phyloP scores from a whole-genome alignment of 1,139 yeast species.

The Yamadazyma songkhlaensis region DNA sequence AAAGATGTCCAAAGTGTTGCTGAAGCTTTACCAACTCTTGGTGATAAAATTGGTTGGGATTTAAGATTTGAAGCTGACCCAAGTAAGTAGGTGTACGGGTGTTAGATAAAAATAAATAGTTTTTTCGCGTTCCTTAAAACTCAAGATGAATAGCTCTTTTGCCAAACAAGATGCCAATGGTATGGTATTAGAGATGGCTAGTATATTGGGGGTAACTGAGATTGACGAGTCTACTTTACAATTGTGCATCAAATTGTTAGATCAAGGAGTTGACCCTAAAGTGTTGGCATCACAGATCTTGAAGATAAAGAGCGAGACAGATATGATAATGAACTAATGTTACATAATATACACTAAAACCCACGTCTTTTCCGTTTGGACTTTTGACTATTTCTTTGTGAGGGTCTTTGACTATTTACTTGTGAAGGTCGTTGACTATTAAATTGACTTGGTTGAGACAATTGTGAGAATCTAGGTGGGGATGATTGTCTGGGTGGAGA shows the following conservation, averaged over 20 bases:
- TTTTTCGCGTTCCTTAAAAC: not conserved
- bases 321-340: conserved; percentile 14
- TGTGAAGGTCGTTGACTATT: not conserved
- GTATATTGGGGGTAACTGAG: conserved; percentile 21
- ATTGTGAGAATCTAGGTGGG: conserved; percentile 7
- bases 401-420: not conserved
- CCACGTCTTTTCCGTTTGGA: conserved; percentile 22
- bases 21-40: conserved; percentile 82
- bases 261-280: conserved; percentile 38
- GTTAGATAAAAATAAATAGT: not conserved
- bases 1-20: conserved; percentile 98
- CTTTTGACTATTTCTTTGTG: conserved; percentile 5
- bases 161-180: conserved; percentile 12
- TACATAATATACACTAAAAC: conserved; percentile 13
- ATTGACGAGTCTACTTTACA: conserved; percentile 31
- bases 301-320: conserved; percentile 28
- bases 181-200: conserved; percentile 27
- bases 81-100: conserved; percentile 21
- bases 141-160: not conserved
- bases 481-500: conserved; percentile 5
- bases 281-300: conserved; percentile 25
- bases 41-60: conserved; percentile 94
- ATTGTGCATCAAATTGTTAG: conserved; percentile 35
- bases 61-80: conserved; percentile 74
- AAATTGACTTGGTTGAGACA: conserved; percentile 1